Base-by-base conservation (phyloP, 805 yeast species). In the Jamesozyma piceae region DNA sequence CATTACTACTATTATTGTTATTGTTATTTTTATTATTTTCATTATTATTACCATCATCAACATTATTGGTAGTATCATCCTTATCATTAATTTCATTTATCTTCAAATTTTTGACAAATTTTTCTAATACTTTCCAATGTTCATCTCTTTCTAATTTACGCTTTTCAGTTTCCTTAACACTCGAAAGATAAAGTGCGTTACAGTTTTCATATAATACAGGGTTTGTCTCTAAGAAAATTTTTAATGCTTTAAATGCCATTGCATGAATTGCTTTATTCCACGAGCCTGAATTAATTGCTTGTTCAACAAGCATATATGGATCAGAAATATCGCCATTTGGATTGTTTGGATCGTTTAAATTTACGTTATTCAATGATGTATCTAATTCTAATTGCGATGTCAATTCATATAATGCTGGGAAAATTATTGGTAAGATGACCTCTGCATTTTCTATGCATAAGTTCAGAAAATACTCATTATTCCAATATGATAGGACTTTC, bases 241-340 rank as follows among this genome's bases (percentile, higher is more conserved):
- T 88, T 54, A 92, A 71, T 0, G 97, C 96, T 44, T 83, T 84
- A 66, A 78, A 88, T 2, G 95, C 94, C 71, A 90, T 76, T 38
- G 86, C 79, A 51, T 90, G 92, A 35, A 92, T 89, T 31, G 95
- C 87, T 54, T 92, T 75, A 63, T 92, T 92, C 98, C 98, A 92
- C 54, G 84, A 90, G 34, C 76, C 74, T 5, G 73, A 66, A 37
- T 61, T 61, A n/a, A 63, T 63, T 6, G 67, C 67, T 50, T 63
- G 66, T 42, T 63, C 67, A 18, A 63, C 67, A 42, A 62, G 49
- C 54, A 61, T 49, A 44, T 62, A 63, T 19, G 66, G 67, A 43
- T 63, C 67, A 6, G 62, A 49, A 21, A 43, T 19, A 18, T 42
- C 41, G 20, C 27, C 21, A 27, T 35, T 41, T 10, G 14, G 35